Base-by-base conservation (phyloP, 1,284 basidiomycete genomes). In the Malassezia sp. region DNA sequence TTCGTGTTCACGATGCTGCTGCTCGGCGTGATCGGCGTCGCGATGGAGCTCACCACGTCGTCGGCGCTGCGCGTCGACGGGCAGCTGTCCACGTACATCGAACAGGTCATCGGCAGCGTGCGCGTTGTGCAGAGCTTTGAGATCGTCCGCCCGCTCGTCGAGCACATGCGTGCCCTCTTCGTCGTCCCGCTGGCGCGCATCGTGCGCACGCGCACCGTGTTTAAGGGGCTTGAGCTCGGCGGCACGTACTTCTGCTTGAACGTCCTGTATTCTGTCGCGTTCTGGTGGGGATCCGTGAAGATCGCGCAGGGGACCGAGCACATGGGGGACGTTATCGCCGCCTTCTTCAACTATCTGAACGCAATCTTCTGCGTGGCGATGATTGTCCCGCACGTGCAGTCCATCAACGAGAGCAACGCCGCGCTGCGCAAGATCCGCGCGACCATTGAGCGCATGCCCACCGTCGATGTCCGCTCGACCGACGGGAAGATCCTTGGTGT, bases 81-180 rank as follows among this genome's bases (percentile, higher is more conserved):
- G 2, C 66, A 59, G n/a, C 61, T 70, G 9, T 64, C 69, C 5
- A 69, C 69, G 17, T 71, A 70, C 34, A 63, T 73, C 45, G 73
- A 74, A 41, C 72, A 74, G 45, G 62, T 73, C 18, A 58, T 74
- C 12, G 60, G 64, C 20, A 71, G 69, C 4, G 67, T 73, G 39
- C 63, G 73, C 9, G 66, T 74, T 41, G 70, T 73, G 17, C 73
- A 74, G 48, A 67, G 70, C 5, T 73, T 74, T 49, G 66, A 69
- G 32, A 67, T 72, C 51, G 63, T 59, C 14, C 41, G 54, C 2
- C 51, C 54, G 23, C 57, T 73, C 5, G 49, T 73, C n/a, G 45
- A 57, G 20, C 69, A 65, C 31, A 62, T 73, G 35, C 65, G 73
- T 32, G 31, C 48, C 18, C 56, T 64, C 32, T 61, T 71, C 56